Evolutionary conservation across 2,329 filamentous ascomycete species (phyloP).

Genomic region (Scolecobasidium constrictum): DNA sequence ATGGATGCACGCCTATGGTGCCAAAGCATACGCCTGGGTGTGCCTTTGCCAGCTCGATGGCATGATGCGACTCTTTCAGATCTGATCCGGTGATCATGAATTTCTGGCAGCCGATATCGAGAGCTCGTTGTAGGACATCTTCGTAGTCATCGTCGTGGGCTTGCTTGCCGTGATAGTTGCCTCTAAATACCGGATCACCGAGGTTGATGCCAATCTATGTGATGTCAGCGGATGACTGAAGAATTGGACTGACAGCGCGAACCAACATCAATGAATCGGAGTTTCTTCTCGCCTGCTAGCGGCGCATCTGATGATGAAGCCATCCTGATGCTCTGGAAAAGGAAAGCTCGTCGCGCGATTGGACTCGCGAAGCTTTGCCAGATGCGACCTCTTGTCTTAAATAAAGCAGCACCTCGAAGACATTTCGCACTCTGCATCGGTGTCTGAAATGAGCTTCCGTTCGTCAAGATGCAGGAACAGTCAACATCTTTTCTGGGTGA

Average conservation of each 20-base stretch:
- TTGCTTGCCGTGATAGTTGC: slow-evolving; percentile 71
- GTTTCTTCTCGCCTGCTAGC: background rate
- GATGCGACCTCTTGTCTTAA: no score
- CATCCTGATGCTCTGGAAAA: no score
- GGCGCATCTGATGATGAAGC: background rate
- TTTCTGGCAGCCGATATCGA: slow-evolving; percentile 70
- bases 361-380: no score
- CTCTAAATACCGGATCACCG: slow-evolving; percentile 81
- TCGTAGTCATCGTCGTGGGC: slow-evolving; percentile 62
- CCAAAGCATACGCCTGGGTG: slow-evolving; percentile 75
- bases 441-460: no score
- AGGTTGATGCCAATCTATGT: slow-evolving; percentile 82
- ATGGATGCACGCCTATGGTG: slow-evolving; percentile 91
- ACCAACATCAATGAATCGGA: slow-evolving; percentile 35
- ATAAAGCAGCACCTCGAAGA: no score
- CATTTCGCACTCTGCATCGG: no score
- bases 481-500: no score
- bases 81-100: slow-evolving; percentile 92
- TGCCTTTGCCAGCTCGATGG: slow-evolving; percentile 59
- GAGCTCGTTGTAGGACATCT: slow-evolving; percentile 68
- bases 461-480: no score
- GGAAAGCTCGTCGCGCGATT: no score
- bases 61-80: slow-evolving; percentile 64
- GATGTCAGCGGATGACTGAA: slow-evolving; percentile 11
- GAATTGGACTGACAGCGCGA: slow-evolving; percentile 12